Evolutionary conservation across 108 stramenopile species (phyloP).

Genomic region (Aureococcus anophagefferens): DNA sequence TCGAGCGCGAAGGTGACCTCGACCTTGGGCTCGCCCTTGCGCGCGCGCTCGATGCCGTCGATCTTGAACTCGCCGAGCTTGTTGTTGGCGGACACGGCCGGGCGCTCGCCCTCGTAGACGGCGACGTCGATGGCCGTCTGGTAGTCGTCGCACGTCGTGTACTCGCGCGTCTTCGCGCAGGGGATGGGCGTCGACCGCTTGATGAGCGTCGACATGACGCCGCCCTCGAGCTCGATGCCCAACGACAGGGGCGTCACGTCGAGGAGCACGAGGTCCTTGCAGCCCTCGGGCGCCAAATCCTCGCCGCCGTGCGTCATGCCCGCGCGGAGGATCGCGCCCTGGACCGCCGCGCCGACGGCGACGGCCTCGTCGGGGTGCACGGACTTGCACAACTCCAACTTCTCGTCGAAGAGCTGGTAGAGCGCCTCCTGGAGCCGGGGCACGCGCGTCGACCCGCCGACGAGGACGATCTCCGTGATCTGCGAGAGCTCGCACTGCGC

Average conservation of each 20-base stretch:
- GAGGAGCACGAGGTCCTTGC: conserved; percentile 61
- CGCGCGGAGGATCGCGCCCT: conserved; percentile 58
- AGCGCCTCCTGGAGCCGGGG: conserved; percentile 49
- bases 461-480: conserved; percentile 60
- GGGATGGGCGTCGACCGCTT: conserved; percentile 61
- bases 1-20: conserved; percentile 65
- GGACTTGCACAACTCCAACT: conserved; percentile 55
- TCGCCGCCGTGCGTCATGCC: conserved; percentile 48
- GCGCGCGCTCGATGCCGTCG: conserved; percentile 62
- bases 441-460: conserved; percentile 61
- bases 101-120: conserved; percentile 73
- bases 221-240: conserved; percentile 68
- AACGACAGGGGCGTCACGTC: conserved; percentile 77
- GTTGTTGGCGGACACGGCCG: conserved; percentile 66
- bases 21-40: conserved; percentile 68
- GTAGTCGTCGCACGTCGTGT: conserved; percentile 61
- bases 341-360: conserved; percentile 61
- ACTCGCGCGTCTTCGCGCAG: conserved; percentile 55
- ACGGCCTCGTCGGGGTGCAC: conserved; percentile 66
- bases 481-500: conserved; percentile 46
- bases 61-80: conserved; percentile 71
- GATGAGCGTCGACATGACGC: conserved; percentile 58
- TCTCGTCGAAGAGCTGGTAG: conserved; percentile 50
- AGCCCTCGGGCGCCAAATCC: conserved; percentile 45
- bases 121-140: conserved; percentile 70